Evolutionary conservation across 139 green algal species (phyloP).

Genomic region (Nannochloris sp.): DNA sequence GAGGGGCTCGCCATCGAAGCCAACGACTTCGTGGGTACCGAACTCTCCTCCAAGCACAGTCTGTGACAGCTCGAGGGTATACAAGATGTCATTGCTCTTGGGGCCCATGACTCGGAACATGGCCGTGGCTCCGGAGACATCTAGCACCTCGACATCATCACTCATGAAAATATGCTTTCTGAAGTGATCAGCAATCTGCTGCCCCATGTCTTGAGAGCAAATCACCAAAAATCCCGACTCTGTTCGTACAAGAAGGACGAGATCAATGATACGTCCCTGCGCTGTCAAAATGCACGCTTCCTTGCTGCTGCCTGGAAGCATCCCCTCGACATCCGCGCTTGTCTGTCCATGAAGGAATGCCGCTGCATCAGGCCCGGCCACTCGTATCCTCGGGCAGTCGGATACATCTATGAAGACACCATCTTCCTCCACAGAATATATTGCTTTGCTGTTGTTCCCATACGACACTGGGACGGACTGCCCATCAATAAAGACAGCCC

Average conservation of each 20-base stretch:
- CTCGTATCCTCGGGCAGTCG: conserved; percentile 63
- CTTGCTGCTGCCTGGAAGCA: conserved; percentile 39
- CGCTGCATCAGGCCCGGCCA: conserved; percentile 41
- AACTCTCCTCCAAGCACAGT: conserved; percentile 7
- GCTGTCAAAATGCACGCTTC: conserved; percentile 65
- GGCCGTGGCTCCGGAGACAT: conserved; percentile 33
- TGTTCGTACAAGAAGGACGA: conserved; percentile 42
- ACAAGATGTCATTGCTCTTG: conserved; percentile 39
- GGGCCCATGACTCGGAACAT: conserved; percentile 66
- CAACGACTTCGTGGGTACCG: conserved; percentile 48
- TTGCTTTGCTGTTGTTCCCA: conserved; percentile 38
- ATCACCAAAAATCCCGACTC: conserved; percentile 44
- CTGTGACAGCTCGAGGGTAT: conserved; percentile 37
- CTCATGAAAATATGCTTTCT: conserved; percentile 68
- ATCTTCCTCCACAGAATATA: conserved; percentile 34
- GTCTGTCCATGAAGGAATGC: conserved; percentile 65
- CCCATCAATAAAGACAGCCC: conserved; percentile 12
- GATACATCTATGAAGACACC: conserved; percentile 56
- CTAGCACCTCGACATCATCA: conserved; percentile 49
- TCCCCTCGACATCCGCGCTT: conserved; percentile 38
- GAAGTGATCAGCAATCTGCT: conserved; percentile 39
- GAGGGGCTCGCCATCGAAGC: conserved; percentile 44
- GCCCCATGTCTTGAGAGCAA: conserved; percentile 35
- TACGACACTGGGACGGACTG: conserved; percentile 41
- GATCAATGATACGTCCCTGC: conserved; percentile 51